Evolutionary conservation across 192 early-diverging fungal species (phyloP), one percentile per base, ranked within the genome.

Genomic region (Nowakowskiella sp.): DNA sequence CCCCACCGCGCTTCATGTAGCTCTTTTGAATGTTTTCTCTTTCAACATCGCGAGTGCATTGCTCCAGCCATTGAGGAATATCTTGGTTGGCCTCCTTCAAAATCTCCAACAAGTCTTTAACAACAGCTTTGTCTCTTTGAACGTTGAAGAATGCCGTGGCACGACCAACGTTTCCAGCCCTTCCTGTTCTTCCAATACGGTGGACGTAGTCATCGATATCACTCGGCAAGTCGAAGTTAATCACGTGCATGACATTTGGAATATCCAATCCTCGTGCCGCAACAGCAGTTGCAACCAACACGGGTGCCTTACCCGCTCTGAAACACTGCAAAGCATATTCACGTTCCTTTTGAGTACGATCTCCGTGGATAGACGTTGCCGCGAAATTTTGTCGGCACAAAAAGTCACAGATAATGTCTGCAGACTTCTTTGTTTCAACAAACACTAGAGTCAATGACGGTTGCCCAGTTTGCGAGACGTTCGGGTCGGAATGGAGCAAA

Each of bases 281-380:
- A 0, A 97, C 95, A 31, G 91, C 95, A 6, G 95, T 99, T 24
- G 93, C 95, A 6, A 99, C 93, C 71, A 99, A 85, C 48, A 99
- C 62, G 8, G 77, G 77, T 4, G 74, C 73, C 7, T 58, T 57
- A 22, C 86, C 93, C 22, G 80, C 73, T 50, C 88, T 82, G 85
- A 99, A 99, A 39, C 68, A 78, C 48, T 86, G 78, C 21, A 99
- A 72, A 1, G 92, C 92, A 33, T 82, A 77, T 67, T 99, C 93
- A 68, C 95, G 87, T 64, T 97, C 95, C 29, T 85, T 80, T 70
- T 99, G 93, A 13, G 87, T 88, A 47, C 91, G 83, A 65, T 97
- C 93, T 36, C 95, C 95, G 67, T 99, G 93, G 68, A 99, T 99
- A 30, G 91, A 76, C 16, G 93, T 90, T 9, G 92, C 93, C n/a